Evolutionary conservation across 2,329 filamentous ascomycete species (phyloP).

Genomic region (Xylariaceae sp.): DNA sequence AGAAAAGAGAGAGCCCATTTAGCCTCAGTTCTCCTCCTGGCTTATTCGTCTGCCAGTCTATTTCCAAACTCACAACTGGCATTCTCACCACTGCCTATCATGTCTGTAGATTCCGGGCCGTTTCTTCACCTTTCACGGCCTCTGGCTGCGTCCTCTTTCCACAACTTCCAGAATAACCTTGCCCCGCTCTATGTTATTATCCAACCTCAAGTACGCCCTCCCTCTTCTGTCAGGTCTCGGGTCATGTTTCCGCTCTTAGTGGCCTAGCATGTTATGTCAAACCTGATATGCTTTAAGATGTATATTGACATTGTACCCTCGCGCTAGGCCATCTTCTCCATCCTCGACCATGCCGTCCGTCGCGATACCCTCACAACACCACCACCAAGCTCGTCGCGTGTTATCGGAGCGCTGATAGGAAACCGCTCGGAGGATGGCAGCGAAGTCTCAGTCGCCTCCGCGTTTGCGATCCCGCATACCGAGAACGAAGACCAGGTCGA

Average conservation of each 20-base stretch:
- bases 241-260: too few species aligned
- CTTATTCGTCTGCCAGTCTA: slow-evolving; percentile 7
- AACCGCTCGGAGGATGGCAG: slow-evolving; percentile 94
- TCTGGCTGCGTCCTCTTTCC: slow-evolving; percentile 78
- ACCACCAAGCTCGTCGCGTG: slow-evolving; percentile 78
- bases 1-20: slow-evolving; percentile 6
- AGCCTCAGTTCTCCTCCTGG: slow-evolving; percentile 13
- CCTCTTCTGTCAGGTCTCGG: slow-evolving; percentile 2
- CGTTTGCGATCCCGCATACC: slow-evolving; percentile 97
- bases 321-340: slow-evolving; percentile 68
- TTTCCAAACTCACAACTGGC: slow-evolving; percentile 11
- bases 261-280: too few species aligned
- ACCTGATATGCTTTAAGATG: background rate
- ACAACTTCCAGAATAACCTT: slow-evolving; percentile 83
- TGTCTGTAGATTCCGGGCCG: slow-evolving; percentile 77
- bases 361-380: slow-evolving; percentile 77
- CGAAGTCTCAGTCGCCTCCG: slow-evolving; percentile 93
- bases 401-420: slow-evolving; percentile 95
- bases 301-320: slow-evolving; percentile 2
- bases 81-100: slow-evolving; percentile 52
- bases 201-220: slow-evolving; percentile 83
- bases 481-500: slow-evolving; percentile 99
- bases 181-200: slow-evolving; percentile 93
- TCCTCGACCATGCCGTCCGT: slow-evolving; percentile 93
- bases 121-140: slow-evolving; percentile 96